Conservation (phyloP, 1,284 basidiomycete genomes). For the Sutorius eximius region DNA sequence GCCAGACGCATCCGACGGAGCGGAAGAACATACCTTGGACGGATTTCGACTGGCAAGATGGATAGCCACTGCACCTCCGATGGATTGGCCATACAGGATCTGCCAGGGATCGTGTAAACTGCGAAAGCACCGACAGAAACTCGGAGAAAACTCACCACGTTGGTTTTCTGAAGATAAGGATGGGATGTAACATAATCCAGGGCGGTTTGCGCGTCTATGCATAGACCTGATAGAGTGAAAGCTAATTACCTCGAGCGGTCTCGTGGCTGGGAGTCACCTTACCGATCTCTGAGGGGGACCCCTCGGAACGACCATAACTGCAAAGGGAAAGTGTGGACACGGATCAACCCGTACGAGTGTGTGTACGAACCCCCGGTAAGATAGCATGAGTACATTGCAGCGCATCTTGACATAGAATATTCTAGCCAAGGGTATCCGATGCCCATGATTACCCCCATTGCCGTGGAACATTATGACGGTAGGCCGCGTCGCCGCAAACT, state of each 20-base stretch:
- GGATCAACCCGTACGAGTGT: neutral
- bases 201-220: constrained; percentile 77
- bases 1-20: neutral
- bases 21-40: constrained; percentile 47
- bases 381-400: constrained; percentile 88
- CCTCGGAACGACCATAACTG: constrained; percentile 83
- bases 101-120: constrained; percentile 32
- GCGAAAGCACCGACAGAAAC: neutral
- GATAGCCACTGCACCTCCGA: constrained; percentile 94
- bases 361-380: constrained; percentile 73
- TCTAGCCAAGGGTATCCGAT: constrained; percentile 86
- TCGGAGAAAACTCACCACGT: constrained; percentile 49
- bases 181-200: constrained; percentile 79
- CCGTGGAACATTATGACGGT: constrained; percentile 92
- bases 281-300: constrained; percentile 83
- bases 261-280: neutral
- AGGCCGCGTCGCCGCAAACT: constrained; percentile 73
- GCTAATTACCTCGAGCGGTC: neutral
- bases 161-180: constrained; percentile 65
- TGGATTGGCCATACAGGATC: constrained; percentile 91
- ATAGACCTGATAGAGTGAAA: constrained; percentile 51
- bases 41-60: constrained; percentile 84
- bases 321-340: constrained; percentile 2
- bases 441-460: constrained; percentile 81
- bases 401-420: constrained; percentile 83